Evolutionary conservation across 2,329 filamentous ascomycete species (phyloP).

Genomic region (Myriosclerotinia duriaeana): DNA sequence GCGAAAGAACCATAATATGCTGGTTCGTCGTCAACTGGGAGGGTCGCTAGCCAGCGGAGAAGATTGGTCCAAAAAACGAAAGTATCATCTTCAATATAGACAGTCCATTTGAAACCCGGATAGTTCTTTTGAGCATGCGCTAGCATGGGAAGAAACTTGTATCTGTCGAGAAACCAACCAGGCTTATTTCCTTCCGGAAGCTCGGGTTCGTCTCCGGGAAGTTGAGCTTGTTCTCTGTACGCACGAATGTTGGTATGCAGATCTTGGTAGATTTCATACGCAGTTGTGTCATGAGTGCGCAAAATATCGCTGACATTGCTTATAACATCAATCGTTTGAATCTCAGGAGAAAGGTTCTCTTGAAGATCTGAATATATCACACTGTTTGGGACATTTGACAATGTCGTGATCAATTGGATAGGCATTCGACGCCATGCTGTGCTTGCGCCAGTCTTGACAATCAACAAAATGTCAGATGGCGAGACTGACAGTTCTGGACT

Average conservation of each 20-base stretch:
- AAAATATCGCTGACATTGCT: conserved; percentile 20
- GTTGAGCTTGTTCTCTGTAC: conserved; percentile 21
- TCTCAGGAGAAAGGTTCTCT: neutral
- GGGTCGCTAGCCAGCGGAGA: conserved; percentile 13
- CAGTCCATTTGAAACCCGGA: conserved; percentile 24
- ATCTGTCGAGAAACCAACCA: conserved; percentile 25
- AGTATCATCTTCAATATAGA: conserved; percentile 28
- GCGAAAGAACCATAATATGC: conserved; percentile 22
- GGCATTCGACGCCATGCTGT: conserved; percentile 27
- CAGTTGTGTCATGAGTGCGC: conserved; percentile 14
- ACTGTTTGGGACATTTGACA: neutral
- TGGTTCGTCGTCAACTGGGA: conserved; percentile 19
- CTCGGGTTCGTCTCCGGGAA: conserved; percentile 24
- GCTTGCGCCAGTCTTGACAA: conserved; percentile 26
- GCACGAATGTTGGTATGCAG: conserved; percentile 11
- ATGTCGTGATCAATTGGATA: conserved; percentile 23
- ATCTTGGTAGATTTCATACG: conserved; percentile 15
- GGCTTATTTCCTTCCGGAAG: neutral
- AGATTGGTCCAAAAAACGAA: conserved; percentile 24
- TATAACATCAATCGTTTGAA: conserved; percentile 19
- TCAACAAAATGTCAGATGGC: conserved; percentile 23
- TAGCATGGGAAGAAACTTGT: conserved; percentile 28
- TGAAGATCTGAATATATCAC: conserved; percentile 15
- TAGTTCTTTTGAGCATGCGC: conserved; percentile 15
- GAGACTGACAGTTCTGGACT: conserved; percentile 1